A percentile compares a stretch with the other conserved stretches of the same genome.
Evolutionary conservation across 257 asterid species (phyloP).

Genomic region (Solanum virginianum): DNA sequence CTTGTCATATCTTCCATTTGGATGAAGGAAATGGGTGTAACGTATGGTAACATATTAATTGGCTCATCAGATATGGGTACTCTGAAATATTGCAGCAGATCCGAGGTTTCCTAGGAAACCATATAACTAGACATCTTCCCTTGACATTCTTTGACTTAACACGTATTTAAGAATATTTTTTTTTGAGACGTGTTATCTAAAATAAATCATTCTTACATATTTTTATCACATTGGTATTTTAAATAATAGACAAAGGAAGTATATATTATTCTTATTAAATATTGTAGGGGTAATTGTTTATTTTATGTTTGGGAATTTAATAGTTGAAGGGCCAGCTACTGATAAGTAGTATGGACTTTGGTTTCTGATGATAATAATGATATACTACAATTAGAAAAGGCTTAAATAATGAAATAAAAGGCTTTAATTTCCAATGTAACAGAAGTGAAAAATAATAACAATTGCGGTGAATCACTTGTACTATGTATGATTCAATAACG

Average conservation of each 20-base stretch:
- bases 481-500: neutral
- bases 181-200: too few species aligned
- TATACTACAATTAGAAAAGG: neutral
- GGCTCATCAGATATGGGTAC: neutral
- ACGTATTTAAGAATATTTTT: too few species aligned
- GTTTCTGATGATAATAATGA: neutral
- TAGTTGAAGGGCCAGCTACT: neutral
- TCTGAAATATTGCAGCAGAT: constrained; percentile 18
- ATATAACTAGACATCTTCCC: neutral
- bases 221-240: too few species aligned
- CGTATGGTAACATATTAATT: neutral
- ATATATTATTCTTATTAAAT: neutral
- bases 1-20: constrained; percentile 17
- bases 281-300: neutral
- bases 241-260: neutral
- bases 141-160: too few species aligned
- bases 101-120: constrained; percentile 9
- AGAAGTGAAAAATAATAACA: neutral
- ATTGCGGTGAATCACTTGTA: neutral
- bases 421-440: neutral
- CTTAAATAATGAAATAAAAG: neutral
- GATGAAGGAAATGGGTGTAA: constrained; percentile 1
- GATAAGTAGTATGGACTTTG: neutral
- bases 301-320: neutral
- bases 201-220: too few species aligned